Percentiles rank a stretch among this genome's conserved stretches.
These are phyloP conservation scores for Grigorovia yakushimaensis DNA, from an alignment of 805 yeast genomes.

Conservation along the genomic window DNA sequence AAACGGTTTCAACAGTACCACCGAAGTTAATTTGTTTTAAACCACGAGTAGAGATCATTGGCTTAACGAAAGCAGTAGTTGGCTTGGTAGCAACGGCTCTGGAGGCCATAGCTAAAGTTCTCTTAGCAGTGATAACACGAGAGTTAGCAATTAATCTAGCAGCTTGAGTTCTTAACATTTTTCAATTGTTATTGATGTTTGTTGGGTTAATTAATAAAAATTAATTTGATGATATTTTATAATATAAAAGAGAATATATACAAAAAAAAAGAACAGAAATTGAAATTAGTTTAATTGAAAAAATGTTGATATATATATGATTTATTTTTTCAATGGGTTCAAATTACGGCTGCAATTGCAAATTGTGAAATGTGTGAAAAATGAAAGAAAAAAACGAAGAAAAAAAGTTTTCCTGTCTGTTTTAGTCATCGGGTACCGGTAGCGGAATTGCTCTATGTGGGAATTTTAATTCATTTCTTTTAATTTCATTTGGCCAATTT, in stretches of 20 bases:
- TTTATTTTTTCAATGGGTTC: too few species aligned
- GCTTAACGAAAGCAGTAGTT: conserved; percentile 38
- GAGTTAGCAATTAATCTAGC: conserved; percentile 33
- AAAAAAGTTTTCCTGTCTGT: background rate
- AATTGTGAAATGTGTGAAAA: background rate
- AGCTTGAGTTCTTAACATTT: conserved; percentile 36
- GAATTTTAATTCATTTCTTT: too few species aligned
- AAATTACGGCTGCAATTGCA: background rate
- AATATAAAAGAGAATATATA: too few species aligned
- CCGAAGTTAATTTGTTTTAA: conserved; percentile 93
- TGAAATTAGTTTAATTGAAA: background rate
- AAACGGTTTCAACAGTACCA: conserved; percentile 89
- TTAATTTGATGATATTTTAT: background rate
- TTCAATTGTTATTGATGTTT: conserved; percentile 1
- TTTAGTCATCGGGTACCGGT: background rate
- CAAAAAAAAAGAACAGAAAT: too few species aligned
- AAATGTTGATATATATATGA: background rate
- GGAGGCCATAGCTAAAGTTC: conserved; percentile 50
- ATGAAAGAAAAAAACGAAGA: background rate
- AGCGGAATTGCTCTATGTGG: background rate
- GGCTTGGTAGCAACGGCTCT: conserved; percentile 45
- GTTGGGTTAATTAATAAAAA: background rate
- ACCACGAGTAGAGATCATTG: conserved; percentile 70
- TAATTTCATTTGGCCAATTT: background rate
- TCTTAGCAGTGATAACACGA: conserved; percentile 43